Percentiles rank a stretch among this genome's conserved stretches.
Evolutionary conservation across 192 early-diverging fungal genomes (phyloP).

Genomic region (Kappamyces sp.): DNA sequence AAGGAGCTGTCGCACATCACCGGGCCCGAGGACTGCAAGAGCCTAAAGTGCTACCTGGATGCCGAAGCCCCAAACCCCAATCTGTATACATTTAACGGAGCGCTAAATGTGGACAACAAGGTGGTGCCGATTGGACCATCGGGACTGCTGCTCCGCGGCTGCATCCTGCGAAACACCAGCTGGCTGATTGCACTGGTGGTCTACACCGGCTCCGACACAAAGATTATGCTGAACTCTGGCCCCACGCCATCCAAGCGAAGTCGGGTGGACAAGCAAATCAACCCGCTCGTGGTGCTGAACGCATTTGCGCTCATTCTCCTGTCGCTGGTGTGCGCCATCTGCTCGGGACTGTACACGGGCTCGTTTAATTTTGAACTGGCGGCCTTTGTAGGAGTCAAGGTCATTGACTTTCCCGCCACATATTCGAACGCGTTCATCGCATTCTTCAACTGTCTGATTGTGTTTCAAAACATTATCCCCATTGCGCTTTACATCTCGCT

Average conservation of each 20-base stretch:
- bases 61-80: constrained; percentile 41
- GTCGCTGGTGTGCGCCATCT: constrained; percentile 44
- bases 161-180: constrained; percentile 85
- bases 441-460: constrained; percentile 71
- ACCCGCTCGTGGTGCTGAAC: constrained; percentile 68
- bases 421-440: constrained; percentile 32
- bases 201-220: constrained; percentile 91
- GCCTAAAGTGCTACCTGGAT: constrained; percentile 31
- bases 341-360: constrained; percentile 35
- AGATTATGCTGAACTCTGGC: constrained; percentile 94
- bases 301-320: constrained; percentile 47
- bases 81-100: constrained; percentile 44
- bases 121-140: constrained; percentile 59
- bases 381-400: constrained; percentile 34
- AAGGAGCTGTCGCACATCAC: constrained; percentile 60
- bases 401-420: constrained; percentile 21
- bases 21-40: constrained; percentile 66
- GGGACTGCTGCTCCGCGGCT: constrained; percentile 76
- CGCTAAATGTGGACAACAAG: constrained; percentile 14
- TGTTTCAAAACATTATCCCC: constrained; percentile 94
- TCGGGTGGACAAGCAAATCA: constrained; percentile 85
- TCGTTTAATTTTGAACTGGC: constrained; percentile 37
- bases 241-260: constrained; percentile 88
- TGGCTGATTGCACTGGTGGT: constrained; percentile 82
- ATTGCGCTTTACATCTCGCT: constrained; percentile 93